Base-by-base conservation (phyloP, 257 asterid genomes). In the Marsdenia floribunda region DNA sequence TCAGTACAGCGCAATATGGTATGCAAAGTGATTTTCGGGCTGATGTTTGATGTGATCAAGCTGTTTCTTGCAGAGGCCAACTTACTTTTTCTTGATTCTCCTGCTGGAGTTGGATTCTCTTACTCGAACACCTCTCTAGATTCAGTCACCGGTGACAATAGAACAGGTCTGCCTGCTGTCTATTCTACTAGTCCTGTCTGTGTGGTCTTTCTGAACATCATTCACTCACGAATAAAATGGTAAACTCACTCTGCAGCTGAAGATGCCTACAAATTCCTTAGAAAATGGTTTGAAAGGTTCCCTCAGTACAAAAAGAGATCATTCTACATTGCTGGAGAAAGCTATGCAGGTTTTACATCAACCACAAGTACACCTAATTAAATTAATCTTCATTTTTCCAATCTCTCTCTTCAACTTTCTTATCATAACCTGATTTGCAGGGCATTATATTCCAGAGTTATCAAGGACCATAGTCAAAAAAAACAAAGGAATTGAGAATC, bases 61-160 rank as follows among this genome's bases (percentile, higher is more conserved):
- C 70, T 49, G 18, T 7, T 21, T 40, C n/a, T 64, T 82, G 81
- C 83, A 89, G 91, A 83, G 78, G 94, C 94, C 72, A 89, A 89
- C 71, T 83, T 87, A 68, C 81, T 87, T 9, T 89, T 89, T 70
- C 86, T 89, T 59, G 93, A 88, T 81, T 88, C 94, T 58, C 91
- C 91, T 37, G 91, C 91, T 76, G 91, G 94, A 35, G 91, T 89
- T 78, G 94, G 94, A 47, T 89, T 89, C 78, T 89, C 91, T 53
- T 89, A 89, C 58, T 85, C 94, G 68, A 87, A 87, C 68, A 21
- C 83, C 66, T 88, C 91, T 19, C 77, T 76, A 15, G 84, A 79
- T 82, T 69, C 54, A 73, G 57, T 18, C 54, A 82, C 84, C 76
- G 90, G 91, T 3, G 94, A 89, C 77, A 63, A 40, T 55, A 84